Evolutionary conservation across 1,139 yeast genomes (phyloP).

Genomic region (Pichia inconspicua): DNA sequence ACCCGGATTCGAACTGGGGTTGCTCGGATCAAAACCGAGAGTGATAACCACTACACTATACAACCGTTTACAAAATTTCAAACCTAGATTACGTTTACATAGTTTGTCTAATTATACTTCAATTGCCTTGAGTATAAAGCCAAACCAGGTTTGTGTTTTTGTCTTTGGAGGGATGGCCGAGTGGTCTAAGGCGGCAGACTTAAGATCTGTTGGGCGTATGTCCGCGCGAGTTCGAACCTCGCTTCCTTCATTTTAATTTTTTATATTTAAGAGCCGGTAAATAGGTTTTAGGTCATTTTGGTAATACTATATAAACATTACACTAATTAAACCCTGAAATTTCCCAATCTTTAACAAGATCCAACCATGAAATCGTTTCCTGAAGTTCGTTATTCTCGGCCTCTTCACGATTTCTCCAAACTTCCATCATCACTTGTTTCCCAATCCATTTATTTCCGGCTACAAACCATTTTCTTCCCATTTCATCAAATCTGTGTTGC

Average conservation of each 20-base stretch:
- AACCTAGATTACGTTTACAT: too few relatives aligned
- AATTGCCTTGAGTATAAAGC: too few relatives aligned
- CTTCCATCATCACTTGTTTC: slow-evolving; percentile 44
- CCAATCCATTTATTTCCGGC: slow-evolving; percentile 44
- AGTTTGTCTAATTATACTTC: too few relatives aligned
- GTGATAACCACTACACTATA: slow-evolving; percentile 64
- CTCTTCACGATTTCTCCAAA: slow-evolving; percentile 32
- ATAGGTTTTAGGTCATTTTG: too few relatives aligned
- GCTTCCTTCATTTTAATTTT: slow-evolving; percentile 58
- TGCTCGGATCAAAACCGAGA: slow-evolving; percentile 69
- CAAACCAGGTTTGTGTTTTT: background rate
- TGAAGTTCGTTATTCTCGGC: slow-evolving; percentile 26
- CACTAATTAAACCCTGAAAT: slow-evolving; percentile 23
- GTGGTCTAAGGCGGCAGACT: slow-evolving; percentile 34
- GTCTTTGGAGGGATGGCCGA: slow-evolving; percentile 30
- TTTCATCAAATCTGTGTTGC: slow-evolving; percentile 27
- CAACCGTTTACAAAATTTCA: slow-evolving; percentile 31
- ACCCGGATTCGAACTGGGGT: slow-evolving; percentile 97
- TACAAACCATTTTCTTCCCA: slow-evolving; percentile 29
- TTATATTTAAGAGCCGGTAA: too few relatives aligned
- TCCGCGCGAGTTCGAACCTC: slow-evolving; percentile 86
- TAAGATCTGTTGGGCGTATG: slow-evolving; percentile 33
- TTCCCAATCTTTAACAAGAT: slow-evolving; percentile 50
- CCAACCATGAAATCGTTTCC: slow-evolving; percentile 43
- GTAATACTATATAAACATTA: background rate